phyloP scores from a whole-genome alignment of 1,284 basidiomycete species.

The Leucoagaricus sp. region DNA sequence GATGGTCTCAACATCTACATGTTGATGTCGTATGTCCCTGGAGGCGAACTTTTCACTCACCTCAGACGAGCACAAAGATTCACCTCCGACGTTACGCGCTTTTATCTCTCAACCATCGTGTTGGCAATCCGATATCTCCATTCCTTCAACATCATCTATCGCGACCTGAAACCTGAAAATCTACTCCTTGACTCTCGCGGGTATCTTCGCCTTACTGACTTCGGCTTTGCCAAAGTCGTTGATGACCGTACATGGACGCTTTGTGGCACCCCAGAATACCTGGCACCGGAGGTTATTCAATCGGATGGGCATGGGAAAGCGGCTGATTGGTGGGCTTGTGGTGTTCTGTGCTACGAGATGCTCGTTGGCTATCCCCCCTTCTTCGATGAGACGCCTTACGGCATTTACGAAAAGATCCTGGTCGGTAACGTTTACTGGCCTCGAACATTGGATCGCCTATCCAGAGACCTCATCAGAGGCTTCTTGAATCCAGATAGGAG shows the following conservation, averaged over 20 bases:
- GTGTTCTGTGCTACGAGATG: conserved; percentile 98
- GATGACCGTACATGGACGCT: conserved; percentile 99
- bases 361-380: conserved; percentile 92
- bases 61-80: conserved; percentile 92
- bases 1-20: conserved; percentile 97
- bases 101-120: conserved; percentile 97
- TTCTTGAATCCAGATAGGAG: conserved; percentile 94
- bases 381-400: conserved; percentile 93
- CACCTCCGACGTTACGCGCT: conserved; percentile 97
- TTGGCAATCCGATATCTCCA: conserved; percentile 96
- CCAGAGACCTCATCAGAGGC: conserved; percentile 76
- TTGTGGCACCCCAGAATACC: conserved; percentile 97
- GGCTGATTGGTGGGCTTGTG: conserved; percentile 99
- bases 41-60: conserved; percentile 96
- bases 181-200: conserved; percentile 93
- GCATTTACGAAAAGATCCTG: conserved; percentile 94
- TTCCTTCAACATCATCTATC: conserved; percentile 98
- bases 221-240: conserved; percentile 98
- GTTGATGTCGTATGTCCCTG: conserved; percentile 98
- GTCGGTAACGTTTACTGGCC: conserved; percentile 94
- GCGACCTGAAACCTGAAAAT: conserved; percentile 98
- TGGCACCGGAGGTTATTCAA: conserved; percentile 94
- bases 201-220: conserved; percentile 97
- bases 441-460: conserved; percentile 80
- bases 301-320: conserved; percentile 98